phyloP scores from a whole-genome alignment of 192 early-diverging fungal species.

The Gonapodya sp. region DNA sequence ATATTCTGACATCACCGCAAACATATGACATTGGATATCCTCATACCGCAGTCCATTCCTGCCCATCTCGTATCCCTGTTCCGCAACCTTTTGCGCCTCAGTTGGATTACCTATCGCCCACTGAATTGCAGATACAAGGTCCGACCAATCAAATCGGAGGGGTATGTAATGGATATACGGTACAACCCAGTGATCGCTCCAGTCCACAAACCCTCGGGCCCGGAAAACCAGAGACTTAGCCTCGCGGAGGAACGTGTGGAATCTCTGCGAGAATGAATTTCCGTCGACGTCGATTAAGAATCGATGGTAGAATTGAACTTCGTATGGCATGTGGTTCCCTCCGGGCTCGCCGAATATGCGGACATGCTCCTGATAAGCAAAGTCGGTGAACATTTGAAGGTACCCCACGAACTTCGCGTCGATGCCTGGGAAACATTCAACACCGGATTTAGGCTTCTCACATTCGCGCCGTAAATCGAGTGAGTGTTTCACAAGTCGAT shows the following conservation, averaged over 20 bases:
- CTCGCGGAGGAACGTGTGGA: neutral
- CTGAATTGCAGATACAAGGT: slow-evolving; percentile 10
- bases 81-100: neutral
- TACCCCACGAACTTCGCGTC: neutral
- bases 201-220: slow-evolving; percentile 9
- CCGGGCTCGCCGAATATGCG: neutral
- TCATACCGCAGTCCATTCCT: neutral
- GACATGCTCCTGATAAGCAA: neutral
- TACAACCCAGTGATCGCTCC: slow-evolving; percentile 11
- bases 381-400: neutral
- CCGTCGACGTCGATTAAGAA: slow-evolving; percentile 7
- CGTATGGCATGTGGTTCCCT: neutral
- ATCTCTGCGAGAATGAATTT: neutral
- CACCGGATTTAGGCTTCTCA: neutral
- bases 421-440: neutral
- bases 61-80: neutral
- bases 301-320: neutral
- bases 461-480: neutral
- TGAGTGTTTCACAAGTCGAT: neutral
- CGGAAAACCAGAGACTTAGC: neutral
- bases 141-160: slow-evolving; percentile 13
- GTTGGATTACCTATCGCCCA: neutral
- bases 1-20: neutral
- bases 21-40: neutral
- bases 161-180: slow-evolving; percentile 19